Evolutionary conservation across 2,329 filamentous ascomycete genomes (phyloP).

Genomic region (Thelonectria olida): DNA sequence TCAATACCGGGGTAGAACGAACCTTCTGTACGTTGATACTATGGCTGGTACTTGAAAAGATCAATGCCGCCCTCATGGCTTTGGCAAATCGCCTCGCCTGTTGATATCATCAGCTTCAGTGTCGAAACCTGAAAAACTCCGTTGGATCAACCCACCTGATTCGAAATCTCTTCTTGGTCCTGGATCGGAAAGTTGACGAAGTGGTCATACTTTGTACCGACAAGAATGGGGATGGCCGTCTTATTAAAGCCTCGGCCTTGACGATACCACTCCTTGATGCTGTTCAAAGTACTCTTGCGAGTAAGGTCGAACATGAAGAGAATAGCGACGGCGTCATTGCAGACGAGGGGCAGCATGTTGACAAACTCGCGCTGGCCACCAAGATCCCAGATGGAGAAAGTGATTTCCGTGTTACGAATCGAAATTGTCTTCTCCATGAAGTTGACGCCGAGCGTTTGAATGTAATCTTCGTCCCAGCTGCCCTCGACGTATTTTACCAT

Average conservation of each 20-base stretch:
- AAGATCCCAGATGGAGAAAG: slow-evolving; percentile 98
- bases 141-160: slow-evolving; percentile 71
- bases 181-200: slow-evolving; percentile 98
- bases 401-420: slow-evolving; percentile 99
- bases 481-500: slow-evolving; percentile 99
- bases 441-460: slow-evolving; percentile 97
- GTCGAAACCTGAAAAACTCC: neutral
- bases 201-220: slow-evolving; percentile 98
- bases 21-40: slow-evolving; percentile 99
- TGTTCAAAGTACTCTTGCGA: slow-evolving; percentile 97
- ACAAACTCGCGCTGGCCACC: slow-evolving; percentile 98
- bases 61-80: slow-evolving; percentile 96
- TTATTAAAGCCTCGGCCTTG: slow-evolving; percentile 99
- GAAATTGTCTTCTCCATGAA: slow-evolving; percentile 99
- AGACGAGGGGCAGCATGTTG: slow-evolving; percentile 99
- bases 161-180: slow-evolving; percentile 98
- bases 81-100: slow-evolving; percentile 95
- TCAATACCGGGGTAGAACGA: slow-evolving; percentile 35
- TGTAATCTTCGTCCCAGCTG: slow-evolving; percentile 99
- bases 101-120: slow-evolving; percentile 18
- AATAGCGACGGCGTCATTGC: slow-evolving; percentile 98
- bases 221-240: slow-evolving; percentile 97
- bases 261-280: slow-evolving; percentile 99
- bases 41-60: slow-evolving; percentile 98
- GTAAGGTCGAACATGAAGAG: slow-evolving; percentile 99